Percentiles rank a stretch among this genome's conserved stretches.
phyloP scores from a whole-genome alignment of 1,284 basidiomycete genomes.

The Fomitopsis pinicola region DNA sequence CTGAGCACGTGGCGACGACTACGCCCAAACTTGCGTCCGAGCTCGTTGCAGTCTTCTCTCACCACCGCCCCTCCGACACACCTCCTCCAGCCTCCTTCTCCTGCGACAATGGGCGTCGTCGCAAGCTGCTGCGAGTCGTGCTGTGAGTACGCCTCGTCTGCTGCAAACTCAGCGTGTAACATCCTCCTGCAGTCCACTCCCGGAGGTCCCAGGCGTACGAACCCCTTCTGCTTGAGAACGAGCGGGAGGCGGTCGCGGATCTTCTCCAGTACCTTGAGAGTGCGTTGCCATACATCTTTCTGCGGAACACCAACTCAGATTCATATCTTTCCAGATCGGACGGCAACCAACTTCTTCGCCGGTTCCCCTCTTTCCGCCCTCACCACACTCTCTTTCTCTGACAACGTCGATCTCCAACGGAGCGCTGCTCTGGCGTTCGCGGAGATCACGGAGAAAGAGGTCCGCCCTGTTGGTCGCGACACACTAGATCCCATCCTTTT shows the following conservation, averaged over 20 bases:
- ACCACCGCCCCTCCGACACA: conserved; percentile 17
- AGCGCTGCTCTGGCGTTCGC: conserved; percentile 98
- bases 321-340: conserved; percentile 63
- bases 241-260: conserved; percentile 98
- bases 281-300: conserved; percentile 38
- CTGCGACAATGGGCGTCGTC: conserved; percentile 44
- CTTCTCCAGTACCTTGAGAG: conserved; percentile 97
- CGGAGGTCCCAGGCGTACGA: conserved; percentile 86
- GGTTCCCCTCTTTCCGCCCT: conserved; percentile 91
- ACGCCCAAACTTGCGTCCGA: neutral
- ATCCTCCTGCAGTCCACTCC: conserved; percentile 52
- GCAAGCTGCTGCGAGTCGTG: conserved; percentile 77
- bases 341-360: conserved; percentile 94
- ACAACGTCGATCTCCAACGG: conserved; percentile 98
- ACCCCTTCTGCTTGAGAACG: conserved; percentile 94
- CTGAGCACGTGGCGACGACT: neutral
- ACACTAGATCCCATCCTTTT: conserved; percentile 99
- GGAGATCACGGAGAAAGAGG: conserved; percentile 99
- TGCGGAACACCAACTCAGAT: neutral
- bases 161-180: conserved; percentile 6
- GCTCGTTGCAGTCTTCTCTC: conserved; percentile 7
- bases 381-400: conserved; percentile 97
- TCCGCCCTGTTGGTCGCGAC: conserved; percentile 93
- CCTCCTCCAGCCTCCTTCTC: conserved; percentile 17
- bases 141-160: conserved; percentile 42